A percentile compares a stretch with the other conserved stretches of the same genome.
Evolutionary conservation across 768 basidiomycete genomes (phyloP).

Genomic region (Sarcomyxa edulis): DNA sequence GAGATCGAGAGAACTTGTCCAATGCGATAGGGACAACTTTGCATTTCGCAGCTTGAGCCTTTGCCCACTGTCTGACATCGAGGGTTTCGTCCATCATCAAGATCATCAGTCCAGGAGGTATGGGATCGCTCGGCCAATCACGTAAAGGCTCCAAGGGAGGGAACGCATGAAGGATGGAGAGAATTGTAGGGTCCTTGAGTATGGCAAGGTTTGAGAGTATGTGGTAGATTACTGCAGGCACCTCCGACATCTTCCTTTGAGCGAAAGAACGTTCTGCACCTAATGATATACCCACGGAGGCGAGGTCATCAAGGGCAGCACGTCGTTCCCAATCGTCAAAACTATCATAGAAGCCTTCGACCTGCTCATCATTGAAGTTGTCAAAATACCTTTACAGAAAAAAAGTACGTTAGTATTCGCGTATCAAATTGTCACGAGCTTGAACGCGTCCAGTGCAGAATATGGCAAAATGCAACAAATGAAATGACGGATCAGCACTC

Average conservation of each 20-base stretch:
- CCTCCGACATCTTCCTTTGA: constrained; percentile 27
- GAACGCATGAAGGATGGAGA: constrained; percentile 30
- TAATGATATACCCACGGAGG: constrained; percentile 20
- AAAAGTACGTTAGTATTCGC: constrained; percentile 8
- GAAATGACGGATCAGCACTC: constrained; percentile 26
- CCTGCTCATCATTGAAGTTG: constrained; percentile 46
- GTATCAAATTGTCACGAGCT: too few species aligned
- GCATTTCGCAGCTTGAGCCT: constrained; percentile 33
- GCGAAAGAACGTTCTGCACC: background rate
- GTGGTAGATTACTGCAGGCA: constrained; percentile 52
- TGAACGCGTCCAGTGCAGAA: too few species aligned
- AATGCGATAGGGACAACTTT: constrained; percentile 37
- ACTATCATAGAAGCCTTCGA: constrained; percentile 52
- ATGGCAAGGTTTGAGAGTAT: constrained; percentile 58
- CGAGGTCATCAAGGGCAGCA: constrained; percentile 44
- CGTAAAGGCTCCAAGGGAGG: constrained; percentile 30
- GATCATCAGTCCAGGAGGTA: constrained; percentile 58
- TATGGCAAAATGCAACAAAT: too few species aligned
- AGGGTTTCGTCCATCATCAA: constrained; percentile 47
- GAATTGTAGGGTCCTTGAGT: constrained; percentile 45
- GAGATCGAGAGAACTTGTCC: constrained; percentile 42
- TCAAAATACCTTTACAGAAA: constrained; percentile 60
- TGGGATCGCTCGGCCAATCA: constrained; percentile 52
- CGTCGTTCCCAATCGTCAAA: constrained; percentile 66
- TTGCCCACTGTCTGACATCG: constrained; percentile 58